A percentile compares a stretch with the other conserved stretches of the same genome.
Conservation (phyloP, 257 asterid genomes). For the Coffea canephora region DNA sequence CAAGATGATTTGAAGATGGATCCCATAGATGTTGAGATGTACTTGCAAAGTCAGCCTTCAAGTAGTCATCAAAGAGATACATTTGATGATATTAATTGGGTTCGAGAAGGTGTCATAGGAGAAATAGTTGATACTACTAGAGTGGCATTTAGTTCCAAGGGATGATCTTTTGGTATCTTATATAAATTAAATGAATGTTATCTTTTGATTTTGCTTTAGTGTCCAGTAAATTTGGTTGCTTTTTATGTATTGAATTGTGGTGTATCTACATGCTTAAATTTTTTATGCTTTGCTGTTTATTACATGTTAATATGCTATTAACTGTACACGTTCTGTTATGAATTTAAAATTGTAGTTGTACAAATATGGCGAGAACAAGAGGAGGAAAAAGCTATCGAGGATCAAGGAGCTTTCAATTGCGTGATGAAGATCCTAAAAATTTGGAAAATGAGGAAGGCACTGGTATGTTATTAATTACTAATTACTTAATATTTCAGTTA, state of each 20-base stretch:
- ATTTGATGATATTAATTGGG: not conserved
- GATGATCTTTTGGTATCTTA: too few species aligned
- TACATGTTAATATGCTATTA: not conserved
- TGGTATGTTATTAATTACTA: not conserved
- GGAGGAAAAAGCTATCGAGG: not conserved
- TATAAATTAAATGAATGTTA: not conserved
- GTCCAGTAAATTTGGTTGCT: too few species aligned
- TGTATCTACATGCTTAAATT: too few species aligned
- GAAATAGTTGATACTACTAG: not conserved
- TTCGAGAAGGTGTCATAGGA: not conserved
- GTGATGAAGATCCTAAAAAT: not conserved
- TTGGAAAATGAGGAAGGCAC: not conserved
- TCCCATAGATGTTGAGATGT: not conserved
- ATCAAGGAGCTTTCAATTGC: not conserved
- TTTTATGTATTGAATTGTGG: not conserved
- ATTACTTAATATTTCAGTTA: too few species aligned
- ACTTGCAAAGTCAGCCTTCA: not conserved
- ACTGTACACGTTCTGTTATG: not conserved
- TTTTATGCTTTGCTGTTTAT: too few species aligned
- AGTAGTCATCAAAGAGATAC: not conserved
- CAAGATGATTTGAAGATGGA: conserved; percentile 1
- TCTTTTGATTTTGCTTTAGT: not conserved
- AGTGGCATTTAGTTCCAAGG: not conserved
- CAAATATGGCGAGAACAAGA: not conserved
- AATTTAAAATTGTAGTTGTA: not conserved